Conservation (phyloP, 2,329 filamentous ascomycete species). For the Cryphonectria naterciae region DNA sequence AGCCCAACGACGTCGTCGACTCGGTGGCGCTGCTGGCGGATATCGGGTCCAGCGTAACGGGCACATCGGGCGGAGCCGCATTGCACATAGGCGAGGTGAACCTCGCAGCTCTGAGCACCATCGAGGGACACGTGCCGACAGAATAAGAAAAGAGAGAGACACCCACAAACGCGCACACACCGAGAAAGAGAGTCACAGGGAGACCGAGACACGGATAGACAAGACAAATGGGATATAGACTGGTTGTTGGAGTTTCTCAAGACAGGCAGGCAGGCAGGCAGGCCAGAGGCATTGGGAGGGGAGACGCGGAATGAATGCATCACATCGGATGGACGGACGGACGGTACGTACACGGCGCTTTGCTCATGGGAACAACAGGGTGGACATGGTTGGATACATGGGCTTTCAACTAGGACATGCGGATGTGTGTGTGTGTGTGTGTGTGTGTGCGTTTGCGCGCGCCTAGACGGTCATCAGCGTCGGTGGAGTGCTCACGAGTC, state of each 20-base stretch:
- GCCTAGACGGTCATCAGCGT: not conserved
- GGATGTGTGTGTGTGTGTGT: not conserved
- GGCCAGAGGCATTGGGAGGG: not conserved
- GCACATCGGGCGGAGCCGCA: slow-evolving; percentile 40
- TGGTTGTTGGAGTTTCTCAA: not conserved
- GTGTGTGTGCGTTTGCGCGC: not conserved
- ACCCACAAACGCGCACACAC: no score
- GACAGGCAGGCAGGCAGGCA: not conserved
- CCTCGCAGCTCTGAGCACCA: slow-evolving; percentile 56
- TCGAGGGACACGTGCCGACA: slow-evolving; percentile 56
- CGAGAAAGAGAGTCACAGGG: not conserved
- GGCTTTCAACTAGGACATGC: not conserved
- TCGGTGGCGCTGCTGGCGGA: slow-evolving; percentile 60
- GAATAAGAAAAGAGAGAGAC: not conserved
- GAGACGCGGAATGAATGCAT: not conserved
- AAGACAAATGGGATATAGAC: not conserved
- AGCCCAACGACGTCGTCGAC: slow-evolving; percentile 86
- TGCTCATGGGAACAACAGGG: not conserved
- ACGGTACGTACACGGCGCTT: not conserved
- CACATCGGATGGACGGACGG: not conserved
- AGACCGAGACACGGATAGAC: not conserved
- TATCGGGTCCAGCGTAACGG: slow-evolving; percentile 38
- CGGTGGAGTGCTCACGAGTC: not conserved
- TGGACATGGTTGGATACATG: not conserved
- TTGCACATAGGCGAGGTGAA: slow-evolving; percentile 57